These are phyloP conservation scores for Hura crepitans DNA, from an alignment of 441 rosid genomes.

Conservation along the genomic window DNA sequence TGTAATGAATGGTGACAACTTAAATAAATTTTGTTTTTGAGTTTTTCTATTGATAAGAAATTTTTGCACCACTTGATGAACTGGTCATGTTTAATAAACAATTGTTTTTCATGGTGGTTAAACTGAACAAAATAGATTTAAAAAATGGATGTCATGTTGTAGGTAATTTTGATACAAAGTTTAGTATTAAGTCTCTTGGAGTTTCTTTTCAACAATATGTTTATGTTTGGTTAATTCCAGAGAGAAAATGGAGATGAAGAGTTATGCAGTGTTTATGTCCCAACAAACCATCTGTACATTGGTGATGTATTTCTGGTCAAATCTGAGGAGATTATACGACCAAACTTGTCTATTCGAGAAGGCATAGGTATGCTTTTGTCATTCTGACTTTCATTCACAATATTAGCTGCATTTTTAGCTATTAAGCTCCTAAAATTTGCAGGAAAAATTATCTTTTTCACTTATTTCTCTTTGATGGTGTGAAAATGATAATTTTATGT, in stretches of 20 bases:
- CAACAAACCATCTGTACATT: constrained; percentile 95
- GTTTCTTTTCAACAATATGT: constrained; percentile 14
- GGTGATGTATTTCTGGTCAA: constrained; percentile 84
- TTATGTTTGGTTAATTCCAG: constrained; percentile 37
- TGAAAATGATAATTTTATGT: background rate
- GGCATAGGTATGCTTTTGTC: constrained; percentile 66
- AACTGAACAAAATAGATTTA: background rate
- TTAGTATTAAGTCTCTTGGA: constrained; percentile 4
- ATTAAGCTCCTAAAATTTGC: constrained; percentile 5
- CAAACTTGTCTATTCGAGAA: constrained; percentile 87
- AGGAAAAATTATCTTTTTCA: background rate
- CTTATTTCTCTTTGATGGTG: background rate
- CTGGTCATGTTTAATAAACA: background rate
- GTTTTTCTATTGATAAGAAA: constrained; percentile 1
- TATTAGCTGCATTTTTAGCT: constrained; percentile 1
- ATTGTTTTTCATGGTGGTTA: background rate
- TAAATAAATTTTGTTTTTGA: background rate
- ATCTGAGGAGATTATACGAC: constrained; percentile 78
- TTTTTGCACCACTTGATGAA: background rate
- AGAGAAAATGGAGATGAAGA: constrained; percentile 79
- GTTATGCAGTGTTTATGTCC: constrained; percentile 87
- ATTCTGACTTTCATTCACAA: background rate
- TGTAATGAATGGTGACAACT: background rate
- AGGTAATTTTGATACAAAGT: background rate
- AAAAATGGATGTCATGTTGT: background rate